Conservation (phyloP, 2,329 filamentous ascomycete species). For the Calcarisporium arbuscula region DNA sequence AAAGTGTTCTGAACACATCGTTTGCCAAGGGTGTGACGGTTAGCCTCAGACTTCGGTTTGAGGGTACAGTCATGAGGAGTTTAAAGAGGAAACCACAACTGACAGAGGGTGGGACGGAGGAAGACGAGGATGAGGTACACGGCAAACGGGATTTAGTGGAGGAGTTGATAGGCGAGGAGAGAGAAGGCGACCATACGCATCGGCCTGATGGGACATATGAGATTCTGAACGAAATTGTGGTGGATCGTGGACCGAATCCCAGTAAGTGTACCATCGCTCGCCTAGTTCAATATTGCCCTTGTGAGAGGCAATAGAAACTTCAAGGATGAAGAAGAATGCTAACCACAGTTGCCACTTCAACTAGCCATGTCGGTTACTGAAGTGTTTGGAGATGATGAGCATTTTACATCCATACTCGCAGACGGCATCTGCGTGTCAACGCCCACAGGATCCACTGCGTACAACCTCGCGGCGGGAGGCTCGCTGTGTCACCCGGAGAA, state of each 20-base stretch:
- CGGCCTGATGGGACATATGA: slow-evolving; percentile 77
- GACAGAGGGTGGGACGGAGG: slow-evolving; percentile 17
- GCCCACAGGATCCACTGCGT: slow-evolving; percentile 89
- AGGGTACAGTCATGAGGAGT: slow-evolving; percentile 87
- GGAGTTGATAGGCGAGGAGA: slow-evolving; percentile 81
- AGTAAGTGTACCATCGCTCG: slow-evolving; percentile 48
- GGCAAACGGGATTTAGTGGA: slow-evolving; percentile 68
- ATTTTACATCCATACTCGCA: slow-evolving; percentile 88
- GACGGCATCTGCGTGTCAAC: slow-evolving; percentile 93
- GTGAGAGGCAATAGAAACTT: neutral
- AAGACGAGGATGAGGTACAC: slow-evolving; percentile 31
- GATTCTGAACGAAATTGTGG: slow-evolving; percentile 94
- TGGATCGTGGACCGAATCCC: slow-evolving; percentile 88
- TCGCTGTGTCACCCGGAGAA: slow-evolving; percentile 95
- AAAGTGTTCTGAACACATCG: slow-evolving; percentile 60
- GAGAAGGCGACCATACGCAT: slow-evolving; percentile 79
- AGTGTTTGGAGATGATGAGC: slow-evolving; percentile 89
- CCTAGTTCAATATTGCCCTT: neutral
- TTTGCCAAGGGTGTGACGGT: slow-evolving; percentile 84
- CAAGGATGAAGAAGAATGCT: neutral
- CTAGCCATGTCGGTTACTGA: slow-evolving; percentile 85
- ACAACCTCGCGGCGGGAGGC: slow-evolving; percentile 92
- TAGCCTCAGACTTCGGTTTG: slow-evolving; percentile 80
- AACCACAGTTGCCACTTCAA: neutral
- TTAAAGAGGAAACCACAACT: slow-evolving; percentile 36